Evolutionary conservation across 1,139 yeast species (phyloP).

Genomic region (Yamadazyma sp.): DNA sequence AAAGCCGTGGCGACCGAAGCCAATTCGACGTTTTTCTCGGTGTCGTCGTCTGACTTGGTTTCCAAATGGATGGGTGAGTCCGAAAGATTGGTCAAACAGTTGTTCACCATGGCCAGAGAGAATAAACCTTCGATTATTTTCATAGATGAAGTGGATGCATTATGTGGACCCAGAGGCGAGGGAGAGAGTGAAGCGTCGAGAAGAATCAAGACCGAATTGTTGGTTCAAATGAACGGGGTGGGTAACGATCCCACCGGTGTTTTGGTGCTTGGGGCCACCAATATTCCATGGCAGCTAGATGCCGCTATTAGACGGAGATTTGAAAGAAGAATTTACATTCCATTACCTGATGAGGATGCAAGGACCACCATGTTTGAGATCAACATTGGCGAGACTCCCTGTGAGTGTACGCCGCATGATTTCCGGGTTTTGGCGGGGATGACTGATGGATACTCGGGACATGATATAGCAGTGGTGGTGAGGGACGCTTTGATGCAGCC

Average conservation of each 20-base stretch:
- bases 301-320: conserved; percentile 97
- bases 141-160: conserved; percentile 96
- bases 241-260: conserved; percentile 95
- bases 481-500: conserved; percentile 99
- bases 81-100: conserved; percentile 90
- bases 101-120: conserved; percentile 94
- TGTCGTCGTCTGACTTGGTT: conserved; percentile 90
- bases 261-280: conserved; percentile 94
- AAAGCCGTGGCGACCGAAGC: conserved; percentile 99
- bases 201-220: conserved; percentile 91
- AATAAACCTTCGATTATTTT: conserved; percentile 92
- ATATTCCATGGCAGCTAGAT: conserved; percentile 98
- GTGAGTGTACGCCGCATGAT: conserved; percentile 72
- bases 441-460: conserved; percentile 98
- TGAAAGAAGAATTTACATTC: conserved; percentile 90
- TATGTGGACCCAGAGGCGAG: conserved; percentile 98
- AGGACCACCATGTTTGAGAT: conserved; percentile 91
- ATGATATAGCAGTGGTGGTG: conserved; percentile 94
- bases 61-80: conserved; percentile 99
- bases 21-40: conserved; percentile 92
- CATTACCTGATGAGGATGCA: conserved; percentile 90
- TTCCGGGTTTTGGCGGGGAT: conserved; percentile 78
- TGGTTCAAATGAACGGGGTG: conserved; percentile 99
- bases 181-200: conserved; percentile 97
- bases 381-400: conserved; percentile 88